phyloP scores from a whole-genome alignment of 2,329 filamentous ascomycete species.

The Pseudogymnoascus sp. region DNA sequence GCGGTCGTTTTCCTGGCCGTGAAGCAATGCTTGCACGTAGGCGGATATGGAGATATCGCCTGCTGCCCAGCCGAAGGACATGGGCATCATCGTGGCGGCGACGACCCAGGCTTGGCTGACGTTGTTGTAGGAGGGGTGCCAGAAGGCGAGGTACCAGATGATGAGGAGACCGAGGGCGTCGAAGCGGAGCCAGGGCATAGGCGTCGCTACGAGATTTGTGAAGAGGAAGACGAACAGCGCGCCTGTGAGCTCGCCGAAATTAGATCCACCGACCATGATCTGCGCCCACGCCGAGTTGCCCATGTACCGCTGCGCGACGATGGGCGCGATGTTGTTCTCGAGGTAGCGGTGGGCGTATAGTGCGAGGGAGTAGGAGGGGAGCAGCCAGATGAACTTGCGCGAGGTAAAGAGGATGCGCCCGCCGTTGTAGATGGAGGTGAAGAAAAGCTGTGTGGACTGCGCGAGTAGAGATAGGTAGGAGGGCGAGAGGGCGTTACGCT shows the following conservation, averaged over 20 bases:
- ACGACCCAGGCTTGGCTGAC: slow-evolving; percentile 38
- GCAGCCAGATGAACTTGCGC: slow-evolving; percentile 40
- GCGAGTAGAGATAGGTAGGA: slow-evolving; percentile 32
- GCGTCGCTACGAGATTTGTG: slow-evolving; percentile 39
- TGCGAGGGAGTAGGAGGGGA: slow-evolving; percentile 40
- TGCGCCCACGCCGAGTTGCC: slow-evolving; percentile 40
- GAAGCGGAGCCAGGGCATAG: slow-evolving; percentile 41
- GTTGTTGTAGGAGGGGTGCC: slow-evolving; percentile 32
- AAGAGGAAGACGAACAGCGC: slow-evolving; percentile 41
- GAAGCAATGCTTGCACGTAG: slow-evolving; percentile 41
- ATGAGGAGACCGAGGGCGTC: slow-evolving; percentile 38
- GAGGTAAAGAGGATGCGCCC: slow-evolving; percentile 37
- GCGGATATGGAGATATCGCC: slow-evolving; percentile 42
- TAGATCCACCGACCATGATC: slow-evolving; percentile 42
- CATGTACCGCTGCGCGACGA: slow-evolving; percentile 38
- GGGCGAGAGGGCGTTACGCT: slow-evolving; percentile 19
- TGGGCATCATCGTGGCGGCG: slow-evolving; percentile 37
- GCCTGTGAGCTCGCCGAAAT: slow-evolving; percentile 41
- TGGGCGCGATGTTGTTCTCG: slow-evolving; percentile 39
- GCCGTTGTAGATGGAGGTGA: slow-evolving; percentile 38
- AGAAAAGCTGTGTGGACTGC: slow-evolving; percentile 35
- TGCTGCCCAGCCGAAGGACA: slow-evolving; percentile 42
- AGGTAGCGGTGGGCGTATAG: slow-evolving; percentile 43
- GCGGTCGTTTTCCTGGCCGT: slow-evolving; percentile 34
- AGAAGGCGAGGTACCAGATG: slow-evolving; percentile 41